A percentile compares a stretch with the other conserved stretches of the same genome.
Evolutionary conservation across 176 grass and related monocot genomes (phyloP).

Genomic region (Elaeis guineensis): DNA sequence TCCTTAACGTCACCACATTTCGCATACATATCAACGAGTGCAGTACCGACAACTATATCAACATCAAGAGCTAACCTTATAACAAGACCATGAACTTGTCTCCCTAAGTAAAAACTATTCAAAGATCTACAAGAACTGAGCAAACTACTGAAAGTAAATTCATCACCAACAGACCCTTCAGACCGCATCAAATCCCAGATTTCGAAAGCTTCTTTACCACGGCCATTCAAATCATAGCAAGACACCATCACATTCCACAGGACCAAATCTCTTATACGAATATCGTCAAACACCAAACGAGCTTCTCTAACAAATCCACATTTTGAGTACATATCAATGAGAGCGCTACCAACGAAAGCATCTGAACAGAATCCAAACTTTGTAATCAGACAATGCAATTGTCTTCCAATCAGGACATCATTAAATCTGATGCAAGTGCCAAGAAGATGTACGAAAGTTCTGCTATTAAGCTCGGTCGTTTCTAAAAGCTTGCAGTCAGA

Average conservation of each 20-base stretch:
- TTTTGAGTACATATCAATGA: slow-evolving; percentile 31
- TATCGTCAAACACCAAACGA: slow-evolving; percentile 39
- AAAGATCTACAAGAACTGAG: slow-evolving; percentile 25
- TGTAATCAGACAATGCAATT: slow-evolving; percentile 20
- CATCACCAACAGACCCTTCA: slow-evolving; percentile 33
- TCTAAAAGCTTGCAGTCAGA: neutral
- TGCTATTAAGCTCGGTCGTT: neutral
- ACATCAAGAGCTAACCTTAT: slow-evolving; percentile 36
- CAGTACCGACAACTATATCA: slow-evolving; percentile 66
- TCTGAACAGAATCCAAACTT: slow-evolving; percentile 35
- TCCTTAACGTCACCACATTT: slow-evolving; percentile 30
- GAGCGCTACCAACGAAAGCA: slow-evolving; percentile 20
- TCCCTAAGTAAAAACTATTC: slow-evolving; percentile 10
- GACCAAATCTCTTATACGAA: slow-evolving; percentile 25
- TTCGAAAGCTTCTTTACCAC: slow-evolving; percentile 28
- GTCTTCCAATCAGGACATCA: neutral
- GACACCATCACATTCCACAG: slow-evolving; percentile 66
- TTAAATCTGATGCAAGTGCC: slow-evolving; percentile 1
- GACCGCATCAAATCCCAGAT: slow-evolving; percentile 30
- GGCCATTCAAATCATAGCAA: slow-evolving; percentile 51
- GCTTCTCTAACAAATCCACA: slow-evolving; percentile 19
- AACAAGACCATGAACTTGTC: slow-evolving; percentile 35
- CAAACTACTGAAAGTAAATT: slow-evolving; percentile 75
- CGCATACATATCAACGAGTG: slow-evolving; percentile 72
- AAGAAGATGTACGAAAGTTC: neutral